Evolutionary conservation across 2,329 filamentous ascomycete species (phyloP).

Genomic region (Akanthomyces dipterigenus): DNA sequence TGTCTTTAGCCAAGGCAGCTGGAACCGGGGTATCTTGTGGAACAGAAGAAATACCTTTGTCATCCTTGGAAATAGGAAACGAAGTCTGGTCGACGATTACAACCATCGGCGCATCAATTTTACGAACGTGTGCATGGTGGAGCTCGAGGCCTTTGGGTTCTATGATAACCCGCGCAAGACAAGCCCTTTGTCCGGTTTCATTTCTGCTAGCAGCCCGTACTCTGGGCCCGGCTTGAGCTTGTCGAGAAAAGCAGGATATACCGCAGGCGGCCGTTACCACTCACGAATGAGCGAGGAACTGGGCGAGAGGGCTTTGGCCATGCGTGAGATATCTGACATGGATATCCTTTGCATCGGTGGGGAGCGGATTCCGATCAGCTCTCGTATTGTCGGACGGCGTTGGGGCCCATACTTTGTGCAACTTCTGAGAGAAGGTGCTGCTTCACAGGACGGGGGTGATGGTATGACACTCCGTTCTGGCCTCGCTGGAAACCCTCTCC

Average conservation of each 20-base stretch:
- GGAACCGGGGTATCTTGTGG: slow-evolving; percentile 95
- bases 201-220: slow-evolving; percentile 71
- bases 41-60: slow-evolving; percentile 90
- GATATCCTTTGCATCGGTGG: slow-evolving; percentile 88
- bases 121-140: slow-evolving; percentile 91
- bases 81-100: slow-evolving; percentile 94
- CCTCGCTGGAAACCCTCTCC: slow-evolving; percentile 49
- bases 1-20: slow-evolving; percentile 94
- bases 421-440: slow-evolving; percentile 73
- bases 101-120: slow-evolving; percentile 98
- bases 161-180: slow-evolving; percentile 89
- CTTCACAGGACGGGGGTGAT: slow-evolving; percentile 66
- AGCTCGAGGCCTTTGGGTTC: slow-evolving; percentile 92
- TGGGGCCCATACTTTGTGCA: slow-evolving; percentile 98
- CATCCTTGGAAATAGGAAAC: slow-evolving; percentile 86
- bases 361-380: slow-evolving; percentile 90
- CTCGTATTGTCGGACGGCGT: slow-evolving; percentile 73
- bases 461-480: slow-evolving; percentile 66
- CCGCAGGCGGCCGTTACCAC: slow-evolving; percentile 69
- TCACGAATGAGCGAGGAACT: slow-evolving; percentile 77
- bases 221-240: slow-evolving; percentile 50
- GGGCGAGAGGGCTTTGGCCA: slow-evolving; percentile 68
- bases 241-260: slow-evolving; percentile 54
- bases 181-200: slow-evolving; percentile 72
- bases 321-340: slow-evolving; percentile 93